Evolutionary conservation across 2,329 filamentous ascomycete genomes (phyloP).

Genomic region (Pseudogymnoascus sp.): DNA sequence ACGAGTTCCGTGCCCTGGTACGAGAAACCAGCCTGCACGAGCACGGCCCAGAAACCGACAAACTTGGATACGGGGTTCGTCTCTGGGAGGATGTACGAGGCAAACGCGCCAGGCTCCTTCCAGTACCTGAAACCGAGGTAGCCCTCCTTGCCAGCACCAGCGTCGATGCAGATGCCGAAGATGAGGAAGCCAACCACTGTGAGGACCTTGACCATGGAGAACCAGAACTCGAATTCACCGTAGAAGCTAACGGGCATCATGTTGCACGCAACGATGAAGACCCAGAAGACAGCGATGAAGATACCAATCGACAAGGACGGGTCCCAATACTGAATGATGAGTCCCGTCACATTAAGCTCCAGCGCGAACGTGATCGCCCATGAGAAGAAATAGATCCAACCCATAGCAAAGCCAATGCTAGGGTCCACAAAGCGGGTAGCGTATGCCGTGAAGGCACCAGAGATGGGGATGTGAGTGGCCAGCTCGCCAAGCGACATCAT

Average conservation of each 20-base stretch:
- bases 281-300: constrained; percentile 68
- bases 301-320: constrained; percentile 56
- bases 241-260: constrained; percentile 66
- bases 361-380: constrained; percentile 69
- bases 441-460: constrained; percentile 70
- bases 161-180: constrained; percentile 68
- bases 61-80: constrained; percentile 48
- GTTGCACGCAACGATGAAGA: constrained; percentile 61
- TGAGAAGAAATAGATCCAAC: constrained; percentile 78
- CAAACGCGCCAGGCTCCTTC: constrained; percentile 61
- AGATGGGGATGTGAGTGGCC: constrained; percentile 69
- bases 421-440: constrained; percentile 68
- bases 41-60: constrained; percentile 61
- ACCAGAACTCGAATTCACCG: constrained; percentile 73
- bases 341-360: constrained; percentile 63
- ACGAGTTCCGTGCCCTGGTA: constrained; percentile 71
- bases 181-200: constrained; percentile 70
- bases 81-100: constrained; percentile 46
- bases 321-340: constrained; percentile 73
- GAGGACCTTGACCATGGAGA: constrained; percentile 69
- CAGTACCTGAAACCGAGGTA: constrained; percentile 70
- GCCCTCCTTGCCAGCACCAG: constrained; percentile 61
- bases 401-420: constrained; percentile 68
- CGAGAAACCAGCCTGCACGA: constrained; percentile 62
- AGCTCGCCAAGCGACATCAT: constrained; percentile 67